These are phyloP conservation scores for Mucor sp. DNA, from an alignment of 371 early-diverging fungal species.

Conservation along the genomic window DNA sequence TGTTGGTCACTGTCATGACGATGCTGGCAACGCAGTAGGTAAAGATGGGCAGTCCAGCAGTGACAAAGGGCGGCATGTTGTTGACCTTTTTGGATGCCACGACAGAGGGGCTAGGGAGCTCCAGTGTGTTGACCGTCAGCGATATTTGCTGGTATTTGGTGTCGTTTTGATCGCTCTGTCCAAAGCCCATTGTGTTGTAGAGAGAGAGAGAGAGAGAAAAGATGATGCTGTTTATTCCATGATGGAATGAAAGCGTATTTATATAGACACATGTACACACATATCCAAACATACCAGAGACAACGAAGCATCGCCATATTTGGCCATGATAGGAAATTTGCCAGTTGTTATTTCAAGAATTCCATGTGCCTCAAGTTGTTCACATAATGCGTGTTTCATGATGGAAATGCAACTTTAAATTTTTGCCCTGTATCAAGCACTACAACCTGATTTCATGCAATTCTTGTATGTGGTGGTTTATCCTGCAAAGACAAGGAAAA, in stretches of 20 bases:
- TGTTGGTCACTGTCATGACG: conserved; percentile 97
- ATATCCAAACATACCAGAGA: conserved; percentile 15
- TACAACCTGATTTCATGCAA: not conserved
- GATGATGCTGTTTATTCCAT: not conserved
- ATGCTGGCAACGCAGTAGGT: conserved; percentile 92
- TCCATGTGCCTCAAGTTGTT: not conserved
- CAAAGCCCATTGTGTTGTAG: conserved; percentile 1
- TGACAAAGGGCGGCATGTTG: conserved; percentile 19
- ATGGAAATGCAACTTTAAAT: not conserved
- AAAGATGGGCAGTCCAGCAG: conserved; percentile 62
- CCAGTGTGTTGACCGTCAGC: conserved; percentile 18
- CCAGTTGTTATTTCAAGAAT: not conserved
- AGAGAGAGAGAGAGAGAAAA: not conserved
- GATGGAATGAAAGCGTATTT: not conserved
- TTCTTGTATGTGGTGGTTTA: not conserved
- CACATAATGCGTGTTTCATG: not conserved
- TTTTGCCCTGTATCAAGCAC: not conserved
- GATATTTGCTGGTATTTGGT: not conserved
- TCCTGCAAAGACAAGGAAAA: too few relatives aligned
- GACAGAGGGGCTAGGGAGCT: conserved; percentile 12
- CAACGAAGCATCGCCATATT: not conserved
- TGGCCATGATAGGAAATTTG: conserved; percentile 3
- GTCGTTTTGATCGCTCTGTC: conserved; percentile 13
- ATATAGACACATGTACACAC: not conserved
- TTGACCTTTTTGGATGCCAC: conserved; percentile 24